Evolutionary conservation across 441 rosid genomes (phyloP).

Genomic region (Daphne laureola): DNA sequence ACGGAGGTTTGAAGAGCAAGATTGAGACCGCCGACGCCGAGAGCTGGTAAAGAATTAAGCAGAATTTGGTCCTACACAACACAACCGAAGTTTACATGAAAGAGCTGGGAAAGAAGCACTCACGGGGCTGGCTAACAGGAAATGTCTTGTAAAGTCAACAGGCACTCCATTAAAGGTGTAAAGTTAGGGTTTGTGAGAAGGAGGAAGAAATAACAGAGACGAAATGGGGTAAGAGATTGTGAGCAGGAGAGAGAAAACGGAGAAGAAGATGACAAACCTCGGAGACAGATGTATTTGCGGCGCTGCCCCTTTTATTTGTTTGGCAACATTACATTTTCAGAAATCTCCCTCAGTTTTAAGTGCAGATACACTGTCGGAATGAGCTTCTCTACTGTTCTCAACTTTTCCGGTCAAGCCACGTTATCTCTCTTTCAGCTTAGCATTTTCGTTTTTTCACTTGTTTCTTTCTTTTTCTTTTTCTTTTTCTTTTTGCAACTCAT

Average conservation of each 20-base stretch:
- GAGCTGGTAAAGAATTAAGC: constrained; percentile 4
- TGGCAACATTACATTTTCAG: too few relatives aligned
- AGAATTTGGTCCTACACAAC: background rate
- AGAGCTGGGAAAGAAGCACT: too few relatives aligned
- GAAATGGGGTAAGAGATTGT: background rate
- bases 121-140: too few relatives aligned
- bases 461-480: too few relatives aligned
- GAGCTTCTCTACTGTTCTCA: too few relatives aligned
- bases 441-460: too few relatives aligned
- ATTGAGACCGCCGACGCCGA: background rate
- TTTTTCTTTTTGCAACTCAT: too few relatives aligned
- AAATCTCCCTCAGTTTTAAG: too few relatives aligned
- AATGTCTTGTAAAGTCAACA: background rate
- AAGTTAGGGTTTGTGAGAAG: constrained; percentile 7
- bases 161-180: constrained; percentile 3
- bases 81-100: background rate
- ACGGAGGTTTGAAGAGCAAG: background rate
- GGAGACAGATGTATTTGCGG: background rate
- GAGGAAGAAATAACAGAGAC: background rate
- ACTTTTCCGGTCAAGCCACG: too few relatives aligned
- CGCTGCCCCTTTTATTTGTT: background rate
- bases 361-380: too few relatives aligned
- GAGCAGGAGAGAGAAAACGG: constrained; percentile 13
- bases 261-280: background rate
- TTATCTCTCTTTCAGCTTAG: too few relatives aligned